Evolutionary conservation across 768 basidiomycete species (phyloP), one percentile per base, ranked within the genome.

Genomic region (Strobilomyces echinocephalus): DNA sequence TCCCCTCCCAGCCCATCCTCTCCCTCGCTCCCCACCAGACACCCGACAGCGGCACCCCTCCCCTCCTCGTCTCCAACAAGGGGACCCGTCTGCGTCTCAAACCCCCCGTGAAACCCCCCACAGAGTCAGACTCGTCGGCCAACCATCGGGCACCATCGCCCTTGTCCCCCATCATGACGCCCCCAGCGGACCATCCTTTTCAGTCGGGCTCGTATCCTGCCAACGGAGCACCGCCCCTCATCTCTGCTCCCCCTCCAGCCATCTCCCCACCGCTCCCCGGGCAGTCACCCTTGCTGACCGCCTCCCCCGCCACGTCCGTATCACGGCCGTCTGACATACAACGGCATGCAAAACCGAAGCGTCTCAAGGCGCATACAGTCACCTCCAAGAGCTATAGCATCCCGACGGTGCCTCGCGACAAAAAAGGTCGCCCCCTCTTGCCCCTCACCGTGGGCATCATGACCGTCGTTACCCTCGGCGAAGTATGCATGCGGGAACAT

Each of bases 371-470:
- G 40, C 88, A 91, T 63, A 87, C 85, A 1, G 85, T 93, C 31
- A 86, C 84, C 4, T 84, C 84, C 59, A 87, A 85, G 69, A 86
- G 77, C 65, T 84, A 78, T 60, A 85, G 80, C 61, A 91, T 93
- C 46, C 89, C 90, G 0, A 81, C 80, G 59, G 85, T 93, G 2
- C 87, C 88, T 2, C 78, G 90, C 8, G 87, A 91, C 61, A 85
- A 81, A 65, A 74, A 75, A 40, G 82, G 82, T 4, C 79, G 79
- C 42, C 88, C 89, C 0, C 77, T 87, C 69, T 70, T 93, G 6
- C 91, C 91, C 0, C 71, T 92, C 31, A 87, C 83, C 61, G 88
- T 91, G 16, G 91, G 91, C 31, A 91, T 92, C 65, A 91, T 92
- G 87, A 89, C 87, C 1, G 84, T 93, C 24, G 76, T 85, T 52